Base-by-base conservation (phyloP, 2,329 filamentous ascomycete species). In the Cercospora sojina region DNA sequence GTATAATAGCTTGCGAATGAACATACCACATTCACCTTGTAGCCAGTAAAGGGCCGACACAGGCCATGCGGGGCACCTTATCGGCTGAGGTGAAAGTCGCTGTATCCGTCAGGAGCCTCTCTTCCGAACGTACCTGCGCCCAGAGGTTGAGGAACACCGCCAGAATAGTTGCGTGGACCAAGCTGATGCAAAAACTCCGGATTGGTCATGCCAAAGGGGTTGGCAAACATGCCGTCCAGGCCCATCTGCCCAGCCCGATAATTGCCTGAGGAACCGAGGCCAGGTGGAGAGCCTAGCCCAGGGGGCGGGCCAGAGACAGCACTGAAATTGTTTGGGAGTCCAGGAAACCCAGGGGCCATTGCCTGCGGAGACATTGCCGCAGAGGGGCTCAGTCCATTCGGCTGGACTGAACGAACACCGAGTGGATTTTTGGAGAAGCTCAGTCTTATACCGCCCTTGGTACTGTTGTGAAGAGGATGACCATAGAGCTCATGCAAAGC, bases 351-450 rank as follows among this genome's bases (percentile, higher is more conserved):
- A 43, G 83, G 83, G 72, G 88, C 77, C n/a, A 82, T 79, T 9
- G 82, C 82, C 41, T 83, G 82, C 4, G 83, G 81, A 23, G 82
- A 80, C 68, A 87, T 80, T 9, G 81, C 79, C 47, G 82, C 83
- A n/a, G 81, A 76, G 20, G 83, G 79, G 43, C 81, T 83, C 77
- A 85, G 82, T 66, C 80, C 84, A 60, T 82, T 82, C 38, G 83
- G 83, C 74, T 93, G 92, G 27, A 88, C 88, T 1, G 91, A 92
- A 55, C 95, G 90, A 29, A 98, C 94, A 23, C 95, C 95, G 1
- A 98, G 85, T 0, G 95, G 95, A 74, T 98, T 98, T 82, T 98
- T 98, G 31, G 94, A 97, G 79, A 97, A 99, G 79, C 93, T 97
- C 64, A 99, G 84, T 25, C 95, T 90, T 74, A 99, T 97, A 35